Evolutionary conservation across 192 early-diverging fungal species (phyloP).

Genomic region (Spizellomyces punctatus): DNA sequence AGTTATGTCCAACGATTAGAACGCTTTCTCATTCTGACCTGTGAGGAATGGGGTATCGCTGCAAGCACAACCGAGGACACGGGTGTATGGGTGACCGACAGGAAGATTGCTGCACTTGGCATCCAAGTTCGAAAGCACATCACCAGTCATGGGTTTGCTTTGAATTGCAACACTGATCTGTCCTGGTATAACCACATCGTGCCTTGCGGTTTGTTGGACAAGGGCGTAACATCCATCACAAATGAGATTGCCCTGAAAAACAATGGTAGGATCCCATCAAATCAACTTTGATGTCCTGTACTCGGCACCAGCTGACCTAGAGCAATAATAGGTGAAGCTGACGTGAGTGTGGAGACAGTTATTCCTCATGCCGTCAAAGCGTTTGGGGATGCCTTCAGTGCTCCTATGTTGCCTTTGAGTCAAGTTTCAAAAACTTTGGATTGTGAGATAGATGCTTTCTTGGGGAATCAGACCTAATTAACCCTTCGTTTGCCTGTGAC

Average conservation of each 20-base stretch:
- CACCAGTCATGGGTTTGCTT: slow-evolving; percentile 90
- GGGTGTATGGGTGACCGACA: slow-evolving; percentile 87
- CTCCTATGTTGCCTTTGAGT: too few relatives aligned
- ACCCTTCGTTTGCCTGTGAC: too few relatives aligned
- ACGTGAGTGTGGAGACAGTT: slow-evolving; percentile 51
- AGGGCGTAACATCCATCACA: slow-evolving; percentile 74
- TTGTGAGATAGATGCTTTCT: too few relatives aligned
- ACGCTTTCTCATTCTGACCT: slow-evolving; percentile 73
- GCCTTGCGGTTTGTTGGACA: slow-evolving; percentile 83
- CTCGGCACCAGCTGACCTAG: neutral
- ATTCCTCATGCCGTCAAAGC: slow-evolving; percentile 52
- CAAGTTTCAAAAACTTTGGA: too few relatives aligned
- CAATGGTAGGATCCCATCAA: neutral
- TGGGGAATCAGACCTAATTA: too few relatives aligned
- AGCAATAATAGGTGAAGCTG: neutral
- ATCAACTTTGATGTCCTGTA: neutral
- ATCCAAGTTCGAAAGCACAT: slow-evolving; percentile 86
- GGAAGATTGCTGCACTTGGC: slow-evolving; percentile 93
- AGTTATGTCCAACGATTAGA: slow-evolving; percentile 83
- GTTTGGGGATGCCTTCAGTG: slow-evolving; percentile 50
- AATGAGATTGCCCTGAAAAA: slow-evolving; percentile 39
- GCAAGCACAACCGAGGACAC: slow-evolving; percentile 74
- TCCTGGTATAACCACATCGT: slow-evolving; percentile 88
- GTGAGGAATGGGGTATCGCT: slow-evolving; percentile 63
- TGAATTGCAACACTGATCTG: slow-evolving; percentile 92